These are phyloP conservation scores for Haplosporangium sp. DNA, from an alignment of 371 early-diverging fungal species.

Conservation along the genomic window DNA sequence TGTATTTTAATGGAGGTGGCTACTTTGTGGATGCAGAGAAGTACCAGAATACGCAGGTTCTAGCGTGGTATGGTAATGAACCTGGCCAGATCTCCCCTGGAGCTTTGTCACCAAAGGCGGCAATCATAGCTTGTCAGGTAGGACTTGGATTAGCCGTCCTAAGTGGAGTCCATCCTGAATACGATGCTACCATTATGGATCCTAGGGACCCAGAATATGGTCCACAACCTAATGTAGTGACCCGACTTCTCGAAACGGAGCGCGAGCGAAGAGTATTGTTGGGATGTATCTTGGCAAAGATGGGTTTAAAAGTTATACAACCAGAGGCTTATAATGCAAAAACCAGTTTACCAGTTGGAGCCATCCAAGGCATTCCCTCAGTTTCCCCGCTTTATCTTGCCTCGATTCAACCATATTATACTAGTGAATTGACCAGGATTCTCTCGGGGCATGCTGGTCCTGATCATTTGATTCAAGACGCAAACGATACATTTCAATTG, in stretches of 20 bases:
- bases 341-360: slow-evolving; percentile 24
- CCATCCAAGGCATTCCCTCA: slow-evolving; percentile 56
- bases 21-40: slow-evolving; percentile 72
- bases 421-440: slow-evolving; percentile 29
- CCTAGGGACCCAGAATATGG: slow-evolving; percentile 53
- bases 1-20: slow-evolving; percentile 88
- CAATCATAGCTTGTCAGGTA: slow-evolving; percentile 66
- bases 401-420: slow-evolving; percentile 55
- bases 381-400: slow-evolving; percentile 70
- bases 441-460: slow-evolving; percentile 31
- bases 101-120: slow-evolving; percentile 50
- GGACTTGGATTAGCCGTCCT: slow-evolving; percentile 77
- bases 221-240: slow-evolving; percentile 56
- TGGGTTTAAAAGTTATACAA: slow-evolving; percentile 65
- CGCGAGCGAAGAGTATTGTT: slow-evolving; percentile 62
- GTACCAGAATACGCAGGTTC: slow-evolving; percentile 57
- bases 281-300: slow-evolving; percentile 59
- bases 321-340: not conserved
- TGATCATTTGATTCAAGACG: slow-evolving; percentile 49
- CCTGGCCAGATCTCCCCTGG: slow-evolving; percentile 21
- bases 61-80: slow-evolving; percentile 69
- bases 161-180: slow-evolving; percentile 82
- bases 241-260: slow-evolving; percentile 59
- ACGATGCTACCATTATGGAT: slow-evolving; percentile 65
- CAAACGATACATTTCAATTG: slow-evolving; percentile 58